A percentile compares a stretch with the other conserved stretches of the same genome.
Evolutionary conservation across 179 eudicot genomes (phyloP).

Genomic region (Silene noctiflora): DNA sequence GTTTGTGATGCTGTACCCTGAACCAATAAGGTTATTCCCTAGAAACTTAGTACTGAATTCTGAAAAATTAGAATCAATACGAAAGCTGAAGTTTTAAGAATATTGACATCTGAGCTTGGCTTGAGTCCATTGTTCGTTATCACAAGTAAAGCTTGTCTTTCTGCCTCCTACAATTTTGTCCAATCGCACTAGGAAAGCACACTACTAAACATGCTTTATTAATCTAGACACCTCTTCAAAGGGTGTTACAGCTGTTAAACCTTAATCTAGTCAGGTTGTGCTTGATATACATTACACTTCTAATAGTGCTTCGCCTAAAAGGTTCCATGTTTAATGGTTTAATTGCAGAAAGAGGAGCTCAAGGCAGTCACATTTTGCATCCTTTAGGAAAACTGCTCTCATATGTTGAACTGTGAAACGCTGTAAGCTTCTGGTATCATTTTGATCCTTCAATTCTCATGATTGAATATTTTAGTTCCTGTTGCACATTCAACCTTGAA

Average conservation of each 20-base stretch:
- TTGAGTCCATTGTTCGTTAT: background rate
- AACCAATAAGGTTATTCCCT: background rate
- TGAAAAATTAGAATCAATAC: background rate
- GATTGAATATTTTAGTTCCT: slow-evolving; percentile 86
- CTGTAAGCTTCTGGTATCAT: slow-evolving; percentile 22
- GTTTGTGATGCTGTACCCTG: background rate
- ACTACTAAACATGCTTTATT: slow-evolving; percentile 20
- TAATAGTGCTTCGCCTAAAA: slow-evolving; percentile 19
- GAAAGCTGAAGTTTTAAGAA: background rate
- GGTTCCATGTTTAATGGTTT: slow-evolving; percentile 1
- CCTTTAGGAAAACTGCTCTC: slow-evolving; percentile 9
- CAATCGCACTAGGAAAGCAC: slow-evolving; percentile 2
- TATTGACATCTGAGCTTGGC: background rate
- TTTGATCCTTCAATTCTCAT: slow-evolving; percentile 62
- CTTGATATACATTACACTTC: slow-evolving; percentile 24
- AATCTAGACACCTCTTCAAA: slow-evolving; percentile 15
- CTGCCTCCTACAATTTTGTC: slow-evolving; percentile 11
- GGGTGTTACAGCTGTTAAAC: slow-evolving; percentile 20
- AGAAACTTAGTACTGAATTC: background rate
- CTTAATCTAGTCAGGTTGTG: slow-evolving; percentile 20
- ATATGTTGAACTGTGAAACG: slow-evolving; percentile 6
- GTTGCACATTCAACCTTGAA: slow-evolving; percentile 79
- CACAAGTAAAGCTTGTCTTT: background rate
- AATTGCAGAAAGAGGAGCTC: slow-evolving; percentile 20
- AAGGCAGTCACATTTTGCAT: slow-evolving; percentile 16